Conservation (phyloP, 1,139 yeast genomes). For the Hyphopichia buzzinii region DNA sequence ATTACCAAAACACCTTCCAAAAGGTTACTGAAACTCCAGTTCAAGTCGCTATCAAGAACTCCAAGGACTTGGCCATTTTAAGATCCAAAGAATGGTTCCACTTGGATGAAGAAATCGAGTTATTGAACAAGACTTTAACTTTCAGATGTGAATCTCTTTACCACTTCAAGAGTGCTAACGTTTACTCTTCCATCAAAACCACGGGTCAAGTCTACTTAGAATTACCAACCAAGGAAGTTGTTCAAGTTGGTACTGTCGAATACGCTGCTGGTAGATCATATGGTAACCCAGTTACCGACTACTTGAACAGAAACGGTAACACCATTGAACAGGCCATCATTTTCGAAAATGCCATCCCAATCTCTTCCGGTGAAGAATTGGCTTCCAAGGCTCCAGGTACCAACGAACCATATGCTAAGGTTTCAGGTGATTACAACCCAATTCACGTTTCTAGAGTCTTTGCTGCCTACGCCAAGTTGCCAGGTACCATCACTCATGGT, state of each 20-base stretch:
- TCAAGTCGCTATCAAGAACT: slow-evolving; percentile 66
- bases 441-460: slow-evolving; percentile 96
- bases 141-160: slow-evolving; percentile 88
- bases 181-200: slow-evolving; percentile 79
- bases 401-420: slow-evolving; percentile 94
- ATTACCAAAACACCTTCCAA: slow-evolving; percentile 90
- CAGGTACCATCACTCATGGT: slow-evolving; percentile 98
- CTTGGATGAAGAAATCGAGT: slow-evolving; percentile 65
- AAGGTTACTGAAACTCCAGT: slow-evolving; percentile 85
- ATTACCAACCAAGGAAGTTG: slow-evolving; percentile 87
- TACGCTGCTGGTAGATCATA: slow-evolving; percentile 91
- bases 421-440: slow-evolving; percentile 98
- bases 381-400: slow-evolving; percentile 76
- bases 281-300: slow-evolving; percentile 97
- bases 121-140: slow-evolving; percentile 76
- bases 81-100: slow-evolving; percentile 98
- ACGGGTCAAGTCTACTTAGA: slow-evolving; percentile 84
- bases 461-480: slow-evolving; percentile 87
- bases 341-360: slow-evolving; percentile 88
- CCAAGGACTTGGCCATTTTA: slow-evolving; percentile 91
- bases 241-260: slow-evolving; percentile 82
- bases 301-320: slow-evolving; percentile 85
- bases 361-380: slow-evolving; percentile 74
- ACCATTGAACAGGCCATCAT: slow-evolving; percentile 91
- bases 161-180: slow-evolving; percentile 71